A percentile compares a stretch with the other conserved stretches of the same genome.
phyloP scores from a whole-genome alignment of 305 asterid species.

The Solanum hybrid region DNA sequence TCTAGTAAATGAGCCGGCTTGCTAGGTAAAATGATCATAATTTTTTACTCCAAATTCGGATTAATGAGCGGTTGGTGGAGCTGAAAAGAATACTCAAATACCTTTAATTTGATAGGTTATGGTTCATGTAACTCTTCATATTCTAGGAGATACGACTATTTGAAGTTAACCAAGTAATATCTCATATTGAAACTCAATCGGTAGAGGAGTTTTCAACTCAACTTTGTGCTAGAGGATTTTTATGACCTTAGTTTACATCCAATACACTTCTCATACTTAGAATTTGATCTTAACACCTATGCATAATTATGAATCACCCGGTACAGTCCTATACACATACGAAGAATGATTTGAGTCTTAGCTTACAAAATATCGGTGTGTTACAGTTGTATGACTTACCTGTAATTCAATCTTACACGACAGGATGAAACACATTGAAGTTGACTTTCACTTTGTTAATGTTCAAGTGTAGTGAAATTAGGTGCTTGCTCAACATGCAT shows the following conservation, averaged over 20 bases:
- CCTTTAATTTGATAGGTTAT: background rate
- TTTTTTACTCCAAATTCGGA: background rate
- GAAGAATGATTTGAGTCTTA: background rate
- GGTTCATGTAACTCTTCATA: background rate
- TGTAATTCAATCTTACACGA: background rate
- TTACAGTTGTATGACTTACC: background rate
- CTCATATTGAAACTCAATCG: background rate
- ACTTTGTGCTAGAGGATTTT: background rate
- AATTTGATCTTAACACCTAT: background rate
- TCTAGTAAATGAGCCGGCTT: background rate
- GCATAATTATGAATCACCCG: background rate
- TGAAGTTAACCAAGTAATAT: background rate
- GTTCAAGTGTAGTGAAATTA: background rate
- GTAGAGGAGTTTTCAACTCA: background rate
- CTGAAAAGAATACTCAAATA: background rate
- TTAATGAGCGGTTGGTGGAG: background rate
- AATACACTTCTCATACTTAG: background rate
- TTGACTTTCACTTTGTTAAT: background rate
- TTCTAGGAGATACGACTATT: background rate
- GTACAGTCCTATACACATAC: background rate
- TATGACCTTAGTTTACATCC: background rate
- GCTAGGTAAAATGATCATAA: background rate
- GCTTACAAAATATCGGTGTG: background rate
- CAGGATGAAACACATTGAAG: background rate
- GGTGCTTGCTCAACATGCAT: background rate